Percentiles rank a stretch among this genome's conserved stretches.
These are phyloP conservation scores for Globisporangium ultimum DNA, from an alignment of 352 stramenopile species.

Conservation along the genomic window DNA sequence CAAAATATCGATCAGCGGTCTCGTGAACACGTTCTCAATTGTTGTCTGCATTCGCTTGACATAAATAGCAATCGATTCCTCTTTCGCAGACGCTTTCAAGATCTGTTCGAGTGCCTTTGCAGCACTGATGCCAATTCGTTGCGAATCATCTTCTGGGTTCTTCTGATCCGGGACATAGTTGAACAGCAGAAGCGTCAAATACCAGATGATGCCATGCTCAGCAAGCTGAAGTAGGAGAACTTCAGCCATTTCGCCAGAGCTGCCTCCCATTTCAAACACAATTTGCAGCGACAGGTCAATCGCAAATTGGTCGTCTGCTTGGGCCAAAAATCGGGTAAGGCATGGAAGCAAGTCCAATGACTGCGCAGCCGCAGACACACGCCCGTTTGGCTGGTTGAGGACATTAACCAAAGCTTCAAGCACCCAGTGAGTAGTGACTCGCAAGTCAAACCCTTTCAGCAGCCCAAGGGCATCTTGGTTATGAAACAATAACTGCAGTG, in stretches of 20 bases:
- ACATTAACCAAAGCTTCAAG: conserved; percentile 81
- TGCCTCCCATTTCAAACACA: conserved; percentile 78
- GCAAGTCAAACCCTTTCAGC: conserved; percentile 58
- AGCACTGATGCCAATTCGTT: conserved; percentile 67
- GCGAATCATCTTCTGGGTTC: conserved; percentile 32
- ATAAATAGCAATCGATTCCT: conserved; percentile 72
- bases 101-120: conserved; percentile 74
- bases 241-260: conserved; percentile 78
- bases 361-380: conserved; percentile 74
- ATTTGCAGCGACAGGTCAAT: conserved; percentile 81
- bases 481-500: conserved; percentile 71
- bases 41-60: conserved; percentile 81
- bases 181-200: conserved; percentile 80
- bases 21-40: conserved; percentile 82
- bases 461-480: conserved; percentile 55
- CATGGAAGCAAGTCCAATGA: conserved; percentile 80
- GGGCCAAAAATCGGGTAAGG: conserved; percentile 69
- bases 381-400: conserved; percentile 77
- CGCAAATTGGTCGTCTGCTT: conserved; percentile 61
- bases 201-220: conserved; percentile 82
- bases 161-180: conserved; percentile 37
- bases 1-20: conserved; percentile 72
- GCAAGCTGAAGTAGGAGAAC: conserved; percentile 75
- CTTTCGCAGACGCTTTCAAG: conserved; percentile 57
- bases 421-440: conserved; percentile 74